Conservation (phyloP, 805 yeast species). For the Ogataea zsoltii region DNA sequence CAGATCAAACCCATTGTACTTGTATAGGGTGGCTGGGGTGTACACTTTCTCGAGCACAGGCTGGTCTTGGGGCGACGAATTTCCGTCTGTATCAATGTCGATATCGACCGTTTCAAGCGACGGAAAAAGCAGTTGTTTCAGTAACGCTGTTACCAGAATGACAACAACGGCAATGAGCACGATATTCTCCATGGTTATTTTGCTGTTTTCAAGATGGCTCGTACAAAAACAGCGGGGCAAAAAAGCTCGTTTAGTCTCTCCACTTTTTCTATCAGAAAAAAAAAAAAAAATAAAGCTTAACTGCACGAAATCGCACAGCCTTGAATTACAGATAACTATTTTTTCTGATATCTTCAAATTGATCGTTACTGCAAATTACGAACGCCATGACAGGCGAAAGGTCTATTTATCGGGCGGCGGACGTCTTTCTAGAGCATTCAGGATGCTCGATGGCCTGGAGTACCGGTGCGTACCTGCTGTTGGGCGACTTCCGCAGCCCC, state of each 20-base stretch:
- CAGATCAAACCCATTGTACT: conserved; percentile 79
- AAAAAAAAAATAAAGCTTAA: too few relatives aligned
- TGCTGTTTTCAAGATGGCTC: too few relatives aligned
- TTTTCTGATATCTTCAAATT: background rate
- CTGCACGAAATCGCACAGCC: too few relatives aligned
- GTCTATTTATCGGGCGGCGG: conserved; percentile 1
- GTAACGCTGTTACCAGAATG: conserved; percentile 21
- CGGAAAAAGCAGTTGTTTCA: conserved; percentile 26
- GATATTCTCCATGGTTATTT: conserved; percentile 26
- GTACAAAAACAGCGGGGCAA: too few relatives aligned
- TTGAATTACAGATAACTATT: too few relatives aligned
- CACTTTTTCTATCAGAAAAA: background rate
- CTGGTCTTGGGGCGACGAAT: conserved; percentile 16
- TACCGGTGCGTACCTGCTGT: background rate
- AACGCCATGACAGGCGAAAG: background rate
- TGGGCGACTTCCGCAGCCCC: background rate
- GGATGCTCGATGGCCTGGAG: too few relatives aligned
- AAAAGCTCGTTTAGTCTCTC: background rate
- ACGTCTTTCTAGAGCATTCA: background rate
- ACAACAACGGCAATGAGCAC: conserved; percentile 26
- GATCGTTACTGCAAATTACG: background rate
- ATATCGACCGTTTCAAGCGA: conserved; percentile 18
- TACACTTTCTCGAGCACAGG: conserved; percentile 44
- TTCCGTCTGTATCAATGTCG: conserved; percentile 27
- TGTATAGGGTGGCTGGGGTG: conserved; percentile 72